A percentile compares a stretch with the other conserved stretches of the same genome.
phyloP scores from a whole-genome alignment of 1,139 yeast species.

The Debaryomyces robertsiae region DNA sequence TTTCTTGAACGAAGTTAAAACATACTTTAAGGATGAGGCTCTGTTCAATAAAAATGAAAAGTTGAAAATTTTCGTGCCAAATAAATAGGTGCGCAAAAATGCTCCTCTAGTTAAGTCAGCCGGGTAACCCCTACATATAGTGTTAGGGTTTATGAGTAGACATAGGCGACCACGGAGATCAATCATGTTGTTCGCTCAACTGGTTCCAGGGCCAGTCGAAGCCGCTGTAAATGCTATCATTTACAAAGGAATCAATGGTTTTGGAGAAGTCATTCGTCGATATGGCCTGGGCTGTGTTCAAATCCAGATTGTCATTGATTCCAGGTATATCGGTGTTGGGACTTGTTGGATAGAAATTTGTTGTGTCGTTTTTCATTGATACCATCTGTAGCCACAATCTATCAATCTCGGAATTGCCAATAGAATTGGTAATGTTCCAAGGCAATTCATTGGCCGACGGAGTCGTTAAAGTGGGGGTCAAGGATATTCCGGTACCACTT shows the following conservation, averaged over 20 bases:
- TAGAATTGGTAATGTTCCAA: slow-evolving; percentile 22
- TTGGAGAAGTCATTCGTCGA: too few species aligned
- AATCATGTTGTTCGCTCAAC: too few species aligned
- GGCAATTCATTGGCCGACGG: slow-evolving; percentile 15
- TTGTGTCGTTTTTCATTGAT: slow-evolving; percentile 25
- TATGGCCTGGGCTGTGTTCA: slow-evolving; percentile 1
- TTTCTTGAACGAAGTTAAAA: slow-evolving; percentile 3
- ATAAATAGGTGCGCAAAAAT: too few species aligned
- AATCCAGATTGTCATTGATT: background rate
- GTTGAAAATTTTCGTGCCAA: background rate
- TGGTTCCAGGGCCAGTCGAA: background rate
- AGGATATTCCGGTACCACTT: background rate
- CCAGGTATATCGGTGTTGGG: too few species aligned
- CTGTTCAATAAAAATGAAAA: background rate
- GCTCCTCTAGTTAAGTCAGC: too few species aligned
- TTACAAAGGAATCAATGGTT: background rate
- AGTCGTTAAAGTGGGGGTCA: slow-evolving; percentile 2
- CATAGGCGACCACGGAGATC: too few species aligned
- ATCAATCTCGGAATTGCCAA: slow-evolving; percentile 38
- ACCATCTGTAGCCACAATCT: slow-evolving; percentile 41
- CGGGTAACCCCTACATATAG: slow-evolving; percentile 3
- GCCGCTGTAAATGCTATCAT: background rate
- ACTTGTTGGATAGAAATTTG: background rate
- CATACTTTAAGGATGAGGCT: slow-evolving; percentile 5
- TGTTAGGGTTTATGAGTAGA: background rate